phyloP scores from a whole-genome alignment of 1,284 basidiomycete species.

The Leccinum solheimii region DNA sequence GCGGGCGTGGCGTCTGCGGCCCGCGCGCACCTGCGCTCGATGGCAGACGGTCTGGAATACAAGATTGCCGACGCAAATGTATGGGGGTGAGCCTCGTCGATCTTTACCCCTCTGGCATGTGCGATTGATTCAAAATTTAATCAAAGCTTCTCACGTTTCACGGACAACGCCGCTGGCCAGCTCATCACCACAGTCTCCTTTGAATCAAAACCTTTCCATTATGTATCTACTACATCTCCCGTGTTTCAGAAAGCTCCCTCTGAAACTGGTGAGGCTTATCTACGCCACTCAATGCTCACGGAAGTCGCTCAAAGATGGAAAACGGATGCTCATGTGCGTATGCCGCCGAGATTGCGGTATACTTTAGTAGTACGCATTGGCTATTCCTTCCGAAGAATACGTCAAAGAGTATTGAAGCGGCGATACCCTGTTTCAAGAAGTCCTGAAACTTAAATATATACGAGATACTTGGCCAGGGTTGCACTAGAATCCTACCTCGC shows the following conservation, averaged over 20 bases:
- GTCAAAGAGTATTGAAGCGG: background rate
- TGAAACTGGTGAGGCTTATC: background rate
- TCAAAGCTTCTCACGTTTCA: background rate
- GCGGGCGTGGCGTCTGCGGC: background rate
- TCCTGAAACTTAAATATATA: slow-evolving; percentile 1
- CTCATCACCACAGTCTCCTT: background rate
- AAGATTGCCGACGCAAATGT: too few relatives aligned
- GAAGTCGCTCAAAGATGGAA: background rate
- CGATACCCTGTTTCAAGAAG: slow-evolving; percentile 10
- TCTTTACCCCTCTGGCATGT: background rate
- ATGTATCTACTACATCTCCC: background rate
- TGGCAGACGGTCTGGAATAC: too few relatives aligned
- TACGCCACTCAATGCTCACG: background rate
- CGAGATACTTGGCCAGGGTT: background rate
- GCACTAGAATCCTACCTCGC: background rate
- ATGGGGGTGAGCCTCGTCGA: background rate
- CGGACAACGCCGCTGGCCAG: background rate
- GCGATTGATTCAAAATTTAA: background rate
- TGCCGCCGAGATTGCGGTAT: background rate
- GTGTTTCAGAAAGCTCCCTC: background rate
- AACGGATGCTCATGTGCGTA: background rate
- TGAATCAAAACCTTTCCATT: background rate
- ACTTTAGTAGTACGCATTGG: too few relatives aligned
- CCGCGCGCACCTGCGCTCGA: too few relatives aligned
- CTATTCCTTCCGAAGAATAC: background rate